Percentiles rank a stretch among this genome's conserved stretches.
phyloP scores from a whole-genome alignment of 345 rosid species.

The Camelina laxa region DNA sequence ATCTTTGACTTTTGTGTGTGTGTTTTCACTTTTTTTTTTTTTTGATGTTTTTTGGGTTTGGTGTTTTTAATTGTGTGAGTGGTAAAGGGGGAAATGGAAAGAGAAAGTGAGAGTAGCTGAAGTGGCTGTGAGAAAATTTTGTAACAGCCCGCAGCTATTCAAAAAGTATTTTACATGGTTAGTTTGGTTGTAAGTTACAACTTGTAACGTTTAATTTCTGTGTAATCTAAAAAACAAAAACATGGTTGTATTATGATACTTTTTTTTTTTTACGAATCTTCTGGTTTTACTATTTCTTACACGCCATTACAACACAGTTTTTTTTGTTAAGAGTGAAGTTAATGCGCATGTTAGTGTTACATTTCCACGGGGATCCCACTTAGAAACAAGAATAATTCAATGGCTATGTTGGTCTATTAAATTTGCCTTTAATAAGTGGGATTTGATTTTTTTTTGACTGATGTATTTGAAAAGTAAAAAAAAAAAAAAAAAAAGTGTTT shows the following conservation, averaged over 20 bases:
- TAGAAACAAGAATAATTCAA: slow-evolving; percentile 37
- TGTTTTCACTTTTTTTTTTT: slow-evolving; percentile 13
- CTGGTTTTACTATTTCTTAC: not conserved
- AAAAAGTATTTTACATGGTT: slow-evolving; percentile 33
- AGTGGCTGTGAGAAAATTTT: slow-evolving; percentile 46
- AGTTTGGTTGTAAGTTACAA: slow-evolving; percentile 27
- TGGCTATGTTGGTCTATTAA: slow-evolving; percentile 33
- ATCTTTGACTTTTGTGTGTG: slow-evolving; percentile 46
- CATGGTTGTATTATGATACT: slow-evolving; percentile 30
- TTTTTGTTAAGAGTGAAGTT: not conserved
- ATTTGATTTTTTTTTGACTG: slow-evolving; percentile 36
- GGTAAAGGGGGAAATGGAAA: slow-evolving; percentile 7
- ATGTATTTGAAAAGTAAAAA: not conserved
- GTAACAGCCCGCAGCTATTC: slow-evolving; percentile 49
- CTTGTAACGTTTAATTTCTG: slow-evolving; percentile 35
- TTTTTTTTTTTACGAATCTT: not conserved
- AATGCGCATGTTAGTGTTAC: slow-evolving; percentile 20
- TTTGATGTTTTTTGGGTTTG: slow-evolving; percentile 14
- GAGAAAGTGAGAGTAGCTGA: slow-evolving; percentile 36
- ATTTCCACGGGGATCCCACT: slow-evolving; percentile 47
- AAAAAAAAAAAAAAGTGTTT: not conserved
- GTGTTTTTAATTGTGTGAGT: slow-evolving; percentile 40
- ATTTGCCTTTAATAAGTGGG: slow-evolving; percentile 43
- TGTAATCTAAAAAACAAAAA: slow-evolving; percentile 32
- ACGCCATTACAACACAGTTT: slow-evolving; percentile 15